These are phyloP conservation scores for Teunomyces kruisii DNA, from an alignment of 805 yeast species.

Conservation along the genomic window DNA sequence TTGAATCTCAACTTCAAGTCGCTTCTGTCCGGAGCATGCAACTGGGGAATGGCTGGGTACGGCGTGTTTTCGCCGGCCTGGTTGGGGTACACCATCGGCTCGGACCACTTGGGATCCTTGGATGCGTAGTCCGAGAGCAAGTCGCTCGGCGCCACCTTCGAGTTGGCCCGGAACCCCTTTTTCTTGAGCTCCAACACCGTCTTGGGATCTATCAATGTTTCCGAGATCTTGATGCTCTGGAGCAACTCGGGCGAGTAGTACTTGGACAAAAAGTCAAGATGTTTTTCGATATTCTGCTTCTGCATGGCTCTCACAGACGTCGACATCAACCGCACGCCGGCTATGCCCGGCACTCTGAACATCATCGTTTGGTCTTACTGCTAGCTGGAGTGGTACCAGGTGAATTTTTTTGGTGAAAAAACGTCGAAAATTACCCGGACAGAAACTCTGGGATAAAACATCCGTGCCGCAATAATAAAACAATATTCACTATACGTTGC, in stretches of 20 bases:
- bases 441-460: background rate
- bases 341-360: constrained; percentile 7
- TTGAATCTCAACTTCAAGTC: constrained; percentile 39
- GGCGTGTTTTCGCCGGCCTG: constrained; percentile 52
- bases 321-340: constrained; percentile 1
- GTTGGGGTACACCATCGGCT: constrained; percentile 49
- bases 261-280: constrained; percentile 59
- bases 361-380: constrained; percentile 4
- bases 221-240: constrained; percentile 80
- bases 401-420: constrained; percentile 1
- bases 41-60: constrained; percentile 56
- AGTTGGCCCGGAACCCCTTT: constrained; percentile 28
- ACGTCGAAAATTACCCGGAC: constrained; percentile 7
- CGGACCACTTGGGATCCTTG: constrained; percentile 77
- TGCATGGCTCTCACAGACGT: background rate
- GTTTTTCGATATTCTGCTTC: constrained; percentile 24
- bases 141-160: constrained; percentile 63
- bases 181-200: constrained; percentile 46
- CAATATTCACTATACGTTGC: too few relatives aligned
- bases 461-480: background rate
- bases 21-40: constrained; percentile 51
- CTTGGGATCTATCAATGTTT: constrained; percentile 66
- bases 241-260: constrained; percentile 82
- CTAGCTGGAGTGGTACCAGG: background rate
- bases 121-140: constrained; percentile 68